These are phyloP conservation scores for Lactarius akahatsu DNA, from an alignment of 768 basidiomycete species.

Conservation along the genomic window DNA sequence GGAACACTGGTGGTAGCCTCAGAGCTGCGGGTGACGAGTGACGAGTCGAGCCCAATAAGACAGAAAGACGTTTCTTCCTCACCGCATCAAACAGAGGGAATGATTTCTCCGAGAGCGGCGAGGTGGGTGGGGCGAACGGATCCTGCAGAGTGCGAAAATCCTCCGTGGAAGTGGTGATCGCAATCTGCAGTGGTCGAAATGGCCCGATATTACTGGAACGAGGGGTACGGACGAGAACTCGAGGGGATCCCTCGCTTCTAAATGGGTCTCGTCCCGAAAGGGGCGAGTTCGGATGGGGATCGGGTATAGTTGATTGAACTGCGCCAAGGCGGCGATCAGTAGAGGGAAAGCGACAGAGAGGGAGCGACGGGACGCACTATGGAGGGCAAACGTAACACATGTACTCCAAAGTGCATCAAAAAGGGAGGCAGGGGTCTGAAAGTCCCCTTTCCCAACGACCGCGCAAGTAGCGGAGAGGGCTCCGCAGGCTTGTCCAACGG, in stretches of 20 bases:
- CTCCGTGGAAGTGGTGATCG: constrained; percentile 7
- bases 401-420: constrained; percentile 21
- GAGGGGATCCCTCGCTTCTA: constrained; percentile 1
- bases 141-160: constrained; percentile 24
- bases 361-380: constrained; percentile 16
- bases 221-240: constrained; percentile 1
- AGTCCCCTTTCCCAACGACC: constrained; percentile 26
- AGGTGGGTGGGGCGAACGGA: constrained; percentile 22
- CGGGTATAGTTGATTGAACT: constrained; percentile 24
- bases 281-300: constrained; percentile 10
- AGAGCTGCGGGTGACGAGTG: constrained; percentile 24
- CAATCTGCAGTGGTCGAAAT: background rate
- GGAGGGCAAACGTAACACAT: constrained; percentile 24
- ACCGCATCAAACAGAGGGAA: constrained; percentile 22
- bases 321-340: constrained; percentile 8
- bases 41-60: constrained; percentile 9
- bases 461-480: constrained; percentile 11
- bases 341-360: background rate
- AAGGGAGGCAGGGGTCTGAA: constrained; percentile 26
- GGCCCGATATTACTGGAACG: constrained; percentile 13
- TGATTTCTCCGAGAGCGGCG: constrained; percentile 19
- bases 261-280: background rate
- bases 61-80: constrained; percentile 20
- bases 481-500: constrained; percentile 23
- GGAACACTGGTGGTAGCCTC: background rate